A percentile compares a stretch with the other conserved stretches of the same genome.
Conservation (phyloP, 1,284 basidiomycete species). For the Rhodotorula sp. region DNA sequence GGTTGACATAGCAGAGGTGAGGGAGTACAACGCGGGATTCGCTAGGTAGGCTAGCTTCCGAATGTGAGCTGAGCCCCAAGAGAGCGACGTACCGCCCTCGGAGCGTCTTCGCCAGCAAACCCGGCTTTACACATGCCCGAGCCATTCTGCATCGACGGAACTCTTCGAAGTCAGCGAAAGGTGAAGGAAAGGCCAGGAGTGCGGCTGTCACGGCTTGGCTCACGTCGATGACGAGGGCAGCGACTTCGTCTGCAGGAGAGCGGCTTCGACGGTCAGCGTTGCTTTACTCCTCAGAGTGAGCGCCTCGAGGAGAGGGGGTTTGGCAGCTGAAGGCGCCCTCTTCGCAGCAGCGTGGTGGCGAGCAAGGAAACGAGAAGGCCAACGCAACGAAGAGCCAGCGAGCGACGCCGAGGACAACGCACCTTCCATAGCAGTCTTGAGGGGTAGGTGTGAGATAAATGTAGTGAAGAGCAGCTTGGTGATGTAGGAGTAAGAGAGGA, state of each 20-base stretch:
- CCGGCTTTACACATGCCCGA: constrained; percentile 87
- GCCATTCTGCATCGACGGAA: constrained; percentile 13
- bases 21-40: not conserved
- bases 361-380: too few relatives aligned
- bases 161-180: not conserved
- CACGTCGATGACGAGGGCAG: constrained; percentile 48
- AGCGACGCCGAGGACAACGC: too few relatives aligned
- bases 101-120: constrained; percentile 74
- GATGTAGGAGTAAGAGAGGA: too few relatives aligned
- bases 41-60: not conserved
- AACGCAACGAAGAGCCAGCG: too few relatives aligned
- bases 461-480: too few relatives aligned
- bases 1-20: not conserved
- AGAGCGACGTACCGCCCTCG: constrained; percentile 59
- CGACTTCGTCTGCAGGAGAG: constrained; percentile 43
- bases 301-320: too few relatives aligned
- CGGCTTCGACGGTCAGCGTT: not conserved
- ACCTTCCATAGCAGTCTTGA: too few relatives aligned
- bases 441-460: too few relatives aligned
- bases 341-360: too few relatives aligned
- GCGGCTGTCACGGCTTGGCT: not conserved
- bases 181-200: not conserved
- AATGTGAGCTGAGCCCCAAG: too few relatives aligned
- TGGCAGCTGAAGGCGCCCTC: too few relatives aligned
- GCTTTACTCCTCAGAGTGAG: too few relatives aligned